These are phyloP conservation scores for Fusarium miscanthi DNA, from an alignment of 2,329 filamentous ascomycete genomes.

Conservation along the genomic window DNA sequence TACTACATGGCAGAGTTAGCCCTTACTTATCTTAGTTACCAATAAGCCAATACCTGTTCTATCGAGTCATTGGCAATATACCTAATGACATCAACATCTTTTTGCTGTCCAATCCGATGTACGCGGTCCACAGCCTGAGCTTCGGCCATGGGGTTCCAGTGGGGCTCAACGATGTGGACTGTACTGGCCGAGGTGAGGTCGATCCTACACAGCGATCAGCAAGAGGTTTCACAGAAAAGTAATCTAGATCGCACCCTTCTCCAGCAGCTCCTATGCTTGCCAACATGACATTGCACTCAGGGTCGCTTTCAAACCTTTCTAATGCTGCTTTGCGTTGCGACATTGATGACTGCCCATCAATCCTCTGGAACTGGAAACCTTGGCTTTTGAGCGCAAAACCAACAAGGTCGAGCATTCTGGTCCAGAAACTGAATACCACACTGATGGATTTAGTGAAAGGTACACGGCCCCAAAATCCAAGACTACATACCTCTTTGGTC, in stretches of 20 bases:
- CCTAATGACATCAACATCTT: background rate
- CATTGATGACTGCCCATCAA: background rate
- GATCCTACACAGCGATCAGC: background rate
- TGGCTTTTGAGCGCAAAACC: background rate
- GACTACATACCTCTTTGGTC: background rate
- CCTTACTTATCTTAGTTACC: fast-evolving
- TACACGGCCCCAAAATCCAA: background rate
- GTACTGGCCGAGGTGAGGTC: background rate
- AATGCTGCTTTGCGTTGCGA: background rate
- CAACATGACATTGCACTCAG: background rate
- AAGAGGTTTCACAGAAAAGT: background rate
- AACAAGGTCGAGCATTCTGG: background rate
- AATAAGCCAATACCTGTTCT: background rate
- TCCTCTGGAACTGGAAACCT: background rate
- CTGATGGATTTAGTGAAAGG: background rate
- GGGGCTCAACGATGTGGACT: background rate
- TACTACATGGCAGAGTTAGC: background rate
- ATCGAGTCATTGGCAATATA: background rate
- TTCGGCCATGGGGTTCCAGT: background rate
- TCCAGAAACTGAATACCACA: background rate
- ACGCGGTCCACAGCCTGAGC: background rate
- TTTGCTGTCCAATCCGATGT: background rate
- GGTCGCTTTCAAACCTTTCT: background rate
- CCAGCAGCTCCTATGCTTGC: slow-evolving; percentile 3
- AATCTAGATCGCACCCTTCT: background rate